phyloP scores from a whole-genome alignment of 208 protist species.

The Leishmania arabica region DNA sequence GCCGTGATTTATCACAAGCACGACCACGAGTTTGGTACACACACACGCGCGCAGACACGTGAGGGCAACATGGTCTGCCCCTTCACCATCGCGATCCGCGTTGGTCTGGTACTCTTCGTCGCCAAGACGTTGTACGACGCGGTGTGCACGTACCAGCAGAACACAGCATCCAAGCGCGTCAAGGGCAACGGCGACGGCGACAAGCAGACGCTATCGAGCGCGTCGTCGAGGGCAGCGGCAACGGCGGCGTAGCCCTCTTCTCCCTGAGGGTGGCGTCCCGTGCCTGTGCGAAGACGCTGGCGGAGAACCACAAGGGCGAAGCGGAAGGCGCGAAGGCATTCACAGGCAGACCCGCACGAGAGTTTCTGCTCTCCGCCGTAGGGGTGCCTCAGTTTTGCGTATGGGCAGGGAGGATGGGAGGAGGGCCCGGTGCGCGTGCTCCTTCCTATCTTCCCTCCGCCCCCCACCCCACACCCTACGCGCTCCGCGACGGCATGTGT shows the following conservation, averaged over 20 bases:
- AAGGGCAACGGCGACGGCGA: not conserved
- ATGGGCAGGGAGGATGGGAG: no score
- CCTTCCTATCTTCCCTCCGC: no score
- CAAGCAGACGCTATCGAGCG: not conserved
- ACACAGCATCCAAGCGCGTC: constrained; percentile 1
- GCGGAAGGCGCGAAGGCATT: no score
- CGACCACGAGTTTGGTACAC: not conserved
- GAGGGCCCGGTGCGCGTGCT: no score
- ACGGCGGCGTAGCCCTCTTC: not conserved
- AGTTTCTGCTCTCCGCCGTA: no score
- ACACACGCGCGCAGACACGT: not conserved
- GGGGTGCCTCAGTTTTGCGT: no score
- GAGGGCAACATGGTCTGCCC: constrained; percentile 40
- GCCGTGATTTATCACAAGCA: not conserved
- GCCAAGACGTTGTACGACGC: constrained; percentile 38
- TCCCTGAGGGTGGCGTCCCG: no score
- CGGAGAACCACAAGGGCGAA: no score
- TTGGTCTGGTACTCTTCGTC: constrained; percentile 33
- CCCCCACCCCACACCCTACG: no score
- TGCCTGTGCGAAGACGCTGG: no score
- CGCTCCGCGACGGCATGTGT: no score
- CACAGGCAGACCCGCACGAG: no score
- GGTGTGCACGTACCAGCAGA: not conserved
- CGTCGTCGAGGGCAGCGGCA: not conserved
- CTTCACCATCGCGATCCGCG: constrained; percentile 39